phyloP scores from a whole-genome alignment of 805 yeast species.

The Wickerhamomyces bovis region DNA sequence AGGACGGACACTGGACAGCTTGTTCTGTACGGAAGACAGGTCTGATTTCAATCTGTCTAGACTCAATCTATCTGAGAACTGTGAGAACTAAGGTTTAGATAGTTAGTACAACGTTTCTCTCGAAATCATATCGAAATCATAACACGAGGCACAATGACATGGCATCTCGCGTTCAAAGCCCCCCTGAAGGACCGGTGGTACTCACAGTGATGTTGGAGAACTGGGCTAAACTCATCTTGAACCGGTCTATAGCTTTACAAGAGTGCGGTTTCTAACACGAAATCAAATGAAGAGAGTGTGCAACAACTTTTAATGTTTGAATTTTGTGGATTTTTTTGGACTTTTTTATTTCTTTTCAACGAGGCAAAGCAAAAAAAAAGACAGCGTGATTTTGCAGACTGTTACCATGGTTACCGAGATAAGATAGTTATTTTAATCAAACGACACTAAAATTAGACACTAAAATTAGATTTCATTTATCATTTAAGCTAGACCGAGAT shows the following conservation, averaged over 20 bases:
- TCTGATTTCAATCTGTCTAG: slow-evolving; percentile 46
- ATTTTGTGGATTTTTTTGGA: neutral
- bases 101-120: slow-evolving; percentile 3
- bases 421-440: neutral
- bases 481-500: slow-evolving; percentile 40
- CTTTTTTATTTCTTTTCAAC: neutral
- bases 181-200: slow-evolving; percentile 4
- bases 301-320: too few species aligned
- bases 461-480: too few species aligned
- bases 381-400: neutral
- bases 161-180: too few species aligned
- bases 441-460: too few species aligned
- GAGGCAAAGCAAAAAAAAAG: too few species aligned
- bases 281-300: too few species aligned
- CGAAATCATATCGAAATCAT: neutral
- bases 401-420: neutral
- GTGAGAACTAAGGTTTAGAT: slow-evolving; percentile 30
- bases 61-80: slow-evolving; percentile 41
- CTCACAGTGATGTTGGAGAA: slow-evolving; percentile 36
- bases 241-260: too few species aligned
- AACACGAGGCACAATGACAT: neutral
- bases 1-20: slow-evolving; percentile 70
- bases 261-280: too few species aligned
- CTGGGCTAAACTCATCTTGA: slow-evolving; percentile 29
- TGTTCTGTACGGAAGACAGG: slow-evolving; percentile 48